These are phyloP conservation scores for Hypericum androsaemum DNA, from an alignment of 345 rosid genomes.

Conservation along the genomic window DNA sequence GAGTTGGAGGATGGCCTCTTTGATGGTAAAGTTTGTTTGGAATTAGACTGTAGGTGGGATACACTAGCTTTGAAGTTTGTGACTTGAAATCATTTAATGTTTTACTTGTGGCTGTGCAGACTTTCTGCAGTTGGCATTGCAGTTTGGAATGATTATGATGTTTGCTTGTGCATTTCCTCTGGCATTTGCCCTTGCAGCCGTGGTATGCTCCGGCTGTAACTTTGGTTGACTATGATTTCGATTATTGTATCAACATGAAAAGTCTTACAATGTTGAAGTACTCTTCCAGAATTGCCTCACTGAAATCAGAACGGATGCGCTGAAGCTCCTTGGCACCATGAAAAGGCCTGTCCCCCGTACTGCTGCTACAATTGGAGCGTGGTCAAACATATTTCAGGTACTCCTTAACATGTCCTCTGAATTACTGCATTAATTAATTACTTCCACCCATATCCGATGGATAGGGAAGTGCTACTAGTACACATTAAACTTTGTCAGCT, in stretches of 20 bases:
- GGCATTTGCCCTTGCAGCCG: slow-evolving; percentile 63
- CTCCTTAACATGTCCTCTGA: no score
- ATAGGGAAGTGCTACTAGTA: no score
- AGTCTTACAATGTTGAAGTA: no score
- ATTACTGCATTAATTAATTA: no score
- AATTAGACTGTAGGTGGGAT: no score
- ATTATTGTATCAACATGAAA: no score
- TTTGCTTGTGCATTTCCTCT: slow-evolving; percentile 95
- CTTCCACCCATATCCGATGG: no score
- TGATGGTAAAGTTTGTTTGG: slow-evolving; percentile 43
- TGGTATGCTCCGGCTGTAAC: slow-evolving; percentile 29
- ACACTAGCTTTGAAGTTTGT: no score
- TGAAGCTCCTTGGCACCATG: slow-evolving; percentile 63
- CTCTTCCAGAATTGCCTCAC: slow-evolving; percentile 54
- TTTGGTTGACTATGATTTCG: neutral
- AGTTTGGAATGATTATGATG: slow-evolving; percentile 98
- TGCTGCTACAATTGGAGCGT: slow-evolving; percentile 83
- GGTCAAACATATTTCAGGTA: slow-evolving; percentile 96
- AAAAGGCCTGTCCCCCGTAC: slow-evolving; percentile 80
- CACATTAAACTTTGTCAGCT: no score
- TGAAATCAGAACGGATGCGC: slow-evolving; percentile 79
- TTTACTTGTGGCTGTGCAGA: slow-evolving; percentile 30
- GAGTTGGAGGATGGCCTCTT: slow-evolving; percentile 93
- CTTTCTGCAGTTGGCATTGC: slow-evolving; percentile 73
- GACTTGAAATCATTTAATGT: no score